Percentiles rank a stretch among this genome's conserved stretches.
These are phyloP conservation scores for Arachis monticola DNA, from an alignment of 331 rosid genomes.

Conservation along the genomic window DNA sequence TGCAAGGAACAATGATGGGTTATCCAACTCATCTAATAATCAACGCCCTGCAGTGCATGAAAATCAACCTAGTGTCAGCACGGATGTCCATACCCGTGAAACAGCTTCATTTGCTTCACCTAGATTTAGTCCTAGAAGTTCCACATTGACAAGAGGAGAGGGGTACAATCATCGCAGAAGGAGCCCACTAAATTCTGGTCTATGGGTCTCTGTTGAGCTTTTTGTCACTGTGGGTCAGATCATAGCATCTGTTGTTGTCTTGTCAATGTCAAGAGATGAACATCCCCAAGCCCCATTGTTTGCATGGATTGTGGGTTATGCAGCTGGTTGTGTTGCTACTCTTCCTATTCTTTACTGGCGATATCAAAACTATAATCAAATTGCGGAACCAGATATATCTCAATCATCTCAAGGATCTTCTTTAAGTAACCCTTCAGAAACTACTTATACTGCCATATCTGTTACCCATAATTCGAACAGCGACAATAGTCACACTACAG, in stretches of 20 bases:
- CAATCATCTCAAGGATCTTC: constrained; percentile 60
- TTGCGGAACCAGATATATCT: constrained; percentile 50
- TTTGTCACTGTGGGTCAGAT: constrained; percentile 74
- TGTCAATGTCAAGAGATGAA: constrained; percentile 69
- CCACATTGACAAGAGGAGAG: constrained; percentile 53
- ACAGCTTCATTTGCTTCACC: constrained; percentile 51
- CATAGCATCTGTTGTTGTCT: constrained; percentile 68
- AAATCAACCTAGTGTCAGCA: constrained; percentile 43
- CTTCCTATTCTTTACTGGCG: constrained; percentile 82
- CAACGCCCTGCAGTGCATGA: constrained; percentile 51
- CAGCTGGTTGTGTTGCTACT: constrained; percentile 75
- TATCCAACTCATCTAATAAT: constrained; percentile 53
- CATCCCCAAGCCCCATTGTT: constrained; percentile 73
- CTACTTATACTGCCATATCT: constrained; percentile 65
- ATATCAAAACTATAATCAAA: constrained; percentile 56
- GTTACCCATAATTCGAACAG: constrained; percentile 56
- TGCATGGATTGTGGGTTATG: constrained; percentile 83
- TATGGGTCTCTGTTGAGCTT: constrained; percentile 82
- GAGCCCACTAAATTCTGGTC: constrained; percentile 72
- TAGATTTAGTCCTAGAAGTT: constrained; percentile 59
- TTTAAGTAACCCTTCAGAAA: constrained; percentile 54
- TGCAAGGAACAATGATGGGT: constrained; percentile 51
- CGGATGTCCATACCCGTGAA: constrained; percentile 50
- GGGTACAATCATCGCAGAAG: constrained; percentile 64
- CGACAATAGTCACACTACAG: constrained; percentile 48